Conservation (phyloP, 345 rosid genomes). For the Bruguiera parviflora region DNA sequence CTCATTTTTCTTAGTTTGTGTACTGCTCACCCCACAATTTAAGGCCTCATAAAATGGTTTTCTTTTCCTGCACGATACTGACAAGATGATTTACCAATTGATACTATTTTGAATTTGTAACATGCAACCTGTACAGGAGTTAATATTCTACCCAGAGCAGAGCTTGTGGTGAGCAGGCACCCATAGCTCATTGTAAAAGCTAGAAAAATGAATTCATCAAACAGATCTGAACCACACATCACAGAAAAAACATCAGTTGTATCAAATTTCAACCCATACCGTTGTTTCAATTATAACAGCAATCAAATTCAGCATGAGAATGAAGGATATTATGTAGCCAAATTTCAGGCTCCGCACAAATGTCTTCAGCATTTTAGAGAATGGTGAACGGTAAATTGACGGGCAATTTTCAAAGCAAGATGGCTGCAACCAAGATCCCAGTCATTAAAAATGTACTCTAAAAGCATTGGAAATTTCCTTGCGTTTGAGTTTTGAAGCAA, state of each 20-base stretch:
- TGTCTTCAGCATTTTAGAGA: slow-evolving; percentile 67
- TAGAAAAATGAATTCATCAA: not conserved
- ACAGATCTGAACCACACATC: not conserved
- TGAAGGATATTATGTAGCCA: slow-evolving; percentile 65
- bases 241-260: not conserved
- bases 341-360: slow-evolving; percentile 65
- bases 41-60: not conserved
- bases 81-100: not conserved
- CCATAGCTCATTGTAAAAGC: not conserved
- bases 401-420: slow-evolving; percentile 66
- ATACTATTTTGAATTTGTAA: not conserved
- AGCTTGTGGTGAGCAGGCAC: not conserved
- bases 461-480: slow-evolving; percentile 4
- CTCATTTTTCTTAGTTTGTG: no score
- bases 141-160: not conserved
- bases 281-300: slow-evolving; percentile 90
- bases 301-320: slow-evolving; percentile 70
- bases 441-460: slow-evolving; percentile 16
- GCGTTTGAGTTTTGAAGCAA: slow-evolving; percentile 13
- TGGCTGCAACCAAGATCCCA: slow-evolving; percentile 49
- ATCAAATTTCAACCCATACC: slow-evolving; percentile 44
- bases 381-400: slow-evolving; percentile 54
- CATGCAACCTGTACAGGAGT: not conserved
- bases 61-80: not conserved
- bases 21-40: not conserved